Evolutionary conservation across 306 rosid species (phyloP).

Genomic region (Coriaria nepalensis): DNA sequence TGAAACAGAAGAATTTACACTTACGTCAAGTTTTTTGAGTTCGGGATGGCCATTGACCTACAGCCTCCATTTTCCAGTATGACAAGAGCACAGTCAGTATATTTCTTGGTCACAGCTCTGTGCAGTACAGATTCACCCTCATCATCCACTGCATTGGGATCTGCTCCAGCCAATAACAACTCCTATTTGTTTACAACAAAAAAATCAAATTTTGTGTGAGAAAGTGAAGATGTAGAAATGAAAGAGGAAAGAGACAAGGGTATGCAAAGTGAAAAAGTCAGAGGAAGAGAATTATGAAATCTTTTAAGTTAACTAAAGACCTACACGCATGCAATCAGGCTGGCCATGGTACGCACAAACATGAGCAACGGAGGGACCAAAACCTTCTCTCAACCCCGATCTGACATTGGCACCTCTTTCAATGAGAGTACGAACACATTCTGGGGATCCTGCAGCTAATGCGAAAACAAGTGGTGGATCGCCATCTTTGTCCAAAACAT

Average conservation of each 20-base stretch:
- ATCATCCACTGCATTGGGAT: constrained; percentile 90
- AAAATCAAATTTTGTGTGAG: constrained; percentile 11
- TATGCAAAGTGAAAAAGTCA: background rate
- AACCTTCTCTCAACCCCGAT: constrained; percentile 79
- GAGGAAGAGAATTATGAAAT: constrained; percentile 11
- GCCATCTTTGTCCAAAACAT: constrained; percentile 87
- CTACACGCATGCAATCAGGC: constrained; percentile 97
- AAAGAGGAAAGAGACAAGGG: too few relatives aligned
- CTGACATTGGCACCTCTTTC: constrained; percentile 73
- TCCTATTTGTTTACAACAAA: constrained; percentile 44
- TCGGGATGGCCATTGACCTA: constrained; percentile 69
- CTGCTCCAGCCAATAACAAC: constrained; percentile 86
- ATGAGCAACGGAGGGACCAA: constrained; percentile 93
- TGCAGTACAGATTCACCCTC: constrained; percentile 97
- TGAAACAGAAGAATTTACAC: constrained; percentile 16
- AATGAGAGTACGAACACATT: constrained; percentile 70
- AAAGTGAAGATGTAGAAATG: too few relatives aligned
- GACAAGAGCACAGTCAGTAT: constrained; percentile 85
- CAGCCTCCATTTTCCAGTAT: constrained; percentile 94
- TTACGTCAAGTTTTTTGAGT: constrained; percentile 81
- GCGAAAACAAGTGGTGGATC: constrained; percentile 99
- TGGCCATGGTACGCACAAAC: constrained; percentile 98
- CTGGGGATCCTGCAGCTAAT: constrained; percentile 94
- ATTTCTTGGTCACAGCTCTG: constrained; percentile 86
- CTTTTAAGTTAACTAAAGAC: constrained; percentile 26